Percentiles rank a stretch among this genome's conserved stretches.
Evolutionary conservation across 345 rosid species (phyloP).

Genomic region (Brassica carinata): DNA sequence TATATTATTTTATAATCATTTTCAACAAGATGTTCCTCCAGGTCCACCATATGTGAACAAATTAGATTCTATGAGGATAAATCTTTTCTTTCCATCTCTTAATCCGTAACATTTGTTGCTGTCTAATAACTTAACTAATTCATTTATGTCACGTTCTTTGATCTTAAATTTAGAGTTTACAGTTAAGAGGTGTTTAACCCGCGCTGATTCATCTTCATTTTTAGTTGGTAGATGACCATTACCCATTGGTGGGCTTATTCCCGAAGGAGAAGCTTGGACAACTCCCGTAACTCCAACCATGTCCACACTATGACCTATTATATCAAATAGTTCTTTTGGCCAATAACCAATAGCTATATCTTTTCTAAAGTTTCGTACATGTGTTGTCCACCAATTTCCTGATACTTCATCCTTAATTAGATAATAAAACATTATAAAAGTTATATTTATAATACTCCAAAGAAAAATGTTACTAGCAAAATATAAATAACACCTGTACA

Average conservation of each 20-base stretch:
- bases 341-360: slow-evolving; percentile 18
- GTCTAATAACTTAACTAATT: not conserved
- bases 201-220: not conserved
- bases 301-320: not conserved
- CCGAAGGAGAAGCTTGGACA: slow-evolving; percentile 21
- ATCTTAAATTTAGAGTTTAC: not conserved
- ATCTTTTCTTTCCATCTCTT: not conserved
- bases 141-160: not conserved
- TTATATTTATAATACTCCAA: not conserved
- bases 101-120: not conserved
- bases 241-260: slow-evolving; percentile 27
- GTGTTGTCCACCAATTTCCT: slow-evolving; percentile 20
- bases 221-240: slow-evolving; percentile 15
- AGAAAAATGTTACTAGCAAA: not conserved
- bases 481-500: not conserved
- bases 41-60: not conserved
- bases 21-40: not conserved
- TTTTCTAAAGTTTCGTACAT: accelerated
- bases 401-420: not conserved
- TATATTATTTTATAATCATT: not conserved
- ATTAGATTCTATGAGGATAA: not conserved
- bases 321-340: slow-evolving; percentile 32
- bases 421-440: not conserved
- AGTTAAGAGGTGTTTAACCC: not conserved
- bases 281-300: slow-evolving; percentile 14